phyloP scores from a whole-genome alignment of 495 filamentous ascomycete genomes.

The Evernia prunastri region DNA sequence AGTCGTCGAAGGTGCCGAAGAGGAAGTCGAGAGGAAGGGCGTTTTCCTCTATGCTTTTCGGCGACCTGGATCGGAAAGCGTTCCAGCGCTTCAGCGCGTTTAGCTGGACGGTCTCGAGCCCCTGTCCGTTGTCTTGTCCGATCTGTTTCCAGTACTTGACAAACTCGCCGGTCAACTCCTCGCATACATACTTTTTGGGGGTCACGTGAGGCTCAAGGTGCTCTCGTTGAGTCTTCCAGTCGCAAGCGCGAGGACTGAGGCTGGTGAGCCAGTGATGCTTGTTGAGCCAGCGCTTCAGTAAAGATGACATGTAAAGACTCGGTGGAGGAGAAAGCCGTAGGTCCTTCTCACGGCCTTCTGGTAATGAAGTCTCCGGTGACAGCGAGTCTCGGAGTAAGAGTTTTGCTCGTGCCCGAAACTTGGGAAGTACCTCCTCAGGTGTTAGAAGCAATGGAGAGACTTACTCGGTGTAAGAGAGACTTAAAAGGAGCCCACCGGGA shows the following conservation, averaged over 20 bases:
- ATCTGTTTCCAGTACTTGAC: not conserved
- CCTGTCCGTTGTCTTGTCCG: not conserved
- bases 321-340: not conserved
- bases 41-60: not conserved
- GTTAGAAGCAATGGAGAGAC: too few species aligned
- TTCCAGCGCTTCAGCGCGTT: not conserved
- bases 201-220: not conserved
- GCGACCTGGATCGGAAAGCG: not conserved
- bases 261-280: not conserved
- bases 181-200: not conserved
- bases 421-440: too few species aligned
- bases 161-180: not conserved
- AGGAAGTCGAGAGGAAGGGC: not conserved
- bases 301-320: not conserved
- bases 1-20: not conserved
- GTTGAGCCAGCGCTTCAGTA: not conserved
- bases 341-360: not conserved
- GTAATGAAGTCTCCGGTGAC: not conserved
- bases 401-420: too few species aligned
- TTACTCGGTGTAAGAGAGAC: not conserved
- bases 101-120: not conserved
- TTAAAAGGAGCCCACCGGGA: not conserved
- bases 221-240: not conserved
- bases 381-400: not conserved
- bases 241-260: not conserved